A percentile compares a stretch with the other conserved stretches of the same genome.
Evolutionary conservation across 2,329 filamentous ascomycete species (phyloP).

Genomic region (Fulvia fulva): DNA sequence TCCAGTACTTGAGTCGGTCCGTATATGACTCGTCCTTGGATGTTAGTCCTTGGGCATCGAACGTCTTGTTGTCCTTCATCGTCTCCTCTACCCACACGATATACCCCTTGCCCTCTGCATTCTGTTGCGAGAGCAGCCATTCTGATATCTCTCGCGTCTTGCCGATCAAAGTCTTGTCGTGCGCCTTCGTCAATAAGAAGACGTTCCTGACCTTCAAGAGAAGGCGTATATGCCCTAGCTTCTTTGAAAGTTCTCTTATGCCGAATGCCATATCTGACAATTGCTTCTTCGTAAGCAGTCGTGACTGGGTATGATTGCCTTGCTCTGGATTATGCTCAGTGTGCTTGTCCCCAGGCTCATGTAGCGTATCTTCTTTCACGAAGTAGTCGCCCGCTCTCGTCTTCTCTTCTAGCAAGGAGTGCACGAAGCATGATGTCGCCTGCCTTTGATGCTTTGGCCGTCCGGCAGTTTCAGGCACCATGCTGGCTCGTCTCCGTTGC

Average conservation of each 20-base stretch:
- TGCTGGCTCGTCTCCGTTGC: constrained; percentile 58
- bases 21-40: constrained; percentile 54
- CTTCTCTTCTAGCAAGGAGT: constrained; percentile 53
- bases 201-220: constrained; percentile 77
- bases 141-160: constrained; percentile 72
- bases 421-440: constrained; percentile 58
- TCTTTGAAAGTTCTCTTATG: constrained; percentile 83
- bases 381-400: constrained; percentile 30
- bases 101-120: constrained; percentile 58
- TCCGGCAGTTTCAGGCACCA: constrained; percentile 38
- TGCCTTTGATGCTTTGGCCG: constrained; percentile 36
- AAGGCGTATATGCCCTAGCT: constrained; percentile 76
- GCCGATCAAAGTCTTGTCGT: constrained; percentile 73
- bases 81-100: constrained; percentile 76
- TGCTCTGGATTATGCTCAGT: constrained; percentile 31
- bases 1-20: constrained; percentile 75
- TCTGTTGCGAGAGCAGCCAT: constrained; percentile 73
- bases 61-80: constrained; percentile 65
- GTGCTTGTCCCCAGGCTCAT: constrained; percentile 43
- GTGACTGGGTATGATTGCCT: constrained; percentile 50
- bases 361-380: constrained; percentile 24
- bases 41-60: constrained; percentile 67
- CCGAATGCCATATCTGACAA: constrained; percentile 96
- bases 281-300: constrained; percentile 92
- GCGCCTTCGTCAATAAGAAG: constrained; percentile 87